phyloP scores from a whole-genome alignment of 768 basidiomycete genomes.

The Pleurotus pulmonarius region DNA sequence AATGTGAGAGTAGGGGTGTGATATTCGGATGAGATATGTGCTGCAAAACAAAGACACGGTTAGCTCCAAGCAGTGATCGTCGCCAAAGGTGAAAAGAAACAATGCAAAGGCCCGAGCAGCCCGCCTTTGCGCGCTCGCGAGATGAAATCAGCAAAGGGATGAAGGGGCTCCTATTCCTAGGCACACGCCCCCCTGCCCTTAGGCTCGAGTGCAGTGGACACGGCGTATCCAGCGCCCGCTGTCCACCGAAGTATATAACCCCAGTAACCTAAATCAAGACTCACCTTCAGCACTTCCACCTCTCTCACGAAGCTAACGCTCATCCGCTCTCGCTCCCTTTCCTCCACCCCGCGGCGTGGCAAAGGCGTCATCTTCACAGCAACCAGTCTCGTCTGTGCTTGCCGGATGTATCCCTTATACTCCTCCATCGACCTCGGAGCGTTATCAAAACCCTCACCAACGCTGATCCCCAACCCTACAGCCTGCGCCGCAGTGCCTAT shows the following conservation, averaged over 20 bases:
- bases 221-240: neutral
- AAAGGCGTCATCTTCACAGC: conserved; percentile 44
- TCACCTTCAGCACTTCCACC: conserved; percentile 77
- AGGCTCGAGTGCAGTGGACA: too few relatives aligned
- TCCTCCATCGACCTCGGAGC: conserved; percentile 7
- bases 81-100: neutral
- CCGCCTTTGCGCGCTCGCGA: neutral
- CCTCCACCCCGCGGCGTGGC: conserved; percentile 27
- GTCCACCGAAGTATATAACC: neutral
- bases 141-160: neutral
- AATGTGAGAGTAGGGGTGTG: conserved; percentile 64
- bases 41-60: conserved; percentile 27
- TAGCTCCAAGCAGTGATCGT: neutral
- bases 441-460: conserved; percentile 9
- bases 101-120: neutral
- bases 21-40: conserved; percentile 82
- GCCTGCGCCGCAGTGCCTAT: neutral
- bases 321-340: conserved; percentile 61
- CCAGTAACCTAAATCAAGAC: conserved; percentile 19
- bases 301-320: conserved; percentile 77
- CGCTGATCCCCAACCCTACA: conserved; percentile 5
- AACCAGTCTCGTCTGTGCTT: conserved; percentile 28
- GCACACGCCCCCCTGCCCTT: neutral
- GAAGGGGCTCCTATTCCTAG: neutral
- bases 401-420: neutral